Base-by-base conservation (phyloP, 441 rosid species). In the Gossypium aridum region DNA sequence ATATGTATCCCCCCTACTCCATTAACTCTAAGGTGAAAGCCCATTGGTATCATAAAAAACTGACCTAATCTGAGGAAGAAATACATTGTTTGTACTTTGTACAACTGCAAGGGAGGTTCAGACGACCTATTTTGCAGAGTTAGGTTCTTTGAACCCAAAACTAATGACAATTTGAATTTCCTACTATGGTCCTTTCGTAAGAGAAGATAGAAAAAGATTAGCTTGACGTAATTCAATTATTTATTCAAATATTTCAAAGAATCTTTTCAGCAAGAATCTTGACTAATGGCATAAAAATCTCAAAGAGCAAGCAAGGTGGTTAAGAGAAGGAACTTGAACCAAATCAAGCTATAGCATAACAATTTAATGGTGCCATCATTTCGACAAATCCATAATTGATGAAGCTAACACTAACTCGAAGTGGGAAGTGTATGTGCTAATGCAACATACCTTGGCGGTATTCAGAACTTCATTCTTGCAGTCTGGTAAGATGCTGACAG, bases 401-500 rank as follows among this genome's bases (percentile, higher is more conserved):
- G 70, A 65, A 37, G 71, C 20, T 23, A 51, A 23, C 56, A 6
- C 28, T 23, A n/a, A 69, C 2, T 25, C n/a, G 45, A 69, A 26
- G 23, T 1, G 5, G 39, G 23, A n/a, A 22, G 16, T 6, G 1
- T 0, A 8, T 3, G 45, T 57, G 76, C 34, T 43, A 67, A 73
- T 0, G 37, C 78, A 77, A 74, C 85, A 57, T 59, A 96, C 99
- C 99, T 93, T 93, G 53, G 98, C 97, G 2, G 93, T 89, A 73
- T 91, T 91, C 59, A 91, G 79, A 31, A 70, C 92, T 4, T 85
- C 93, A 37, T 80, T 91, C 66, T 85, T 89, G 92, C 96, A 89
- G 77, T 91, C 92, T 5, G 96, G 96, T 70, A 91, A 83, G 82
- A 91, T 91, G 90, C 96, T 91, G 60, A 91, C 96, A 4, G 96